Conservation (phyloP, 2,329 filamentous ascomycete genomes). For the Penicillium sp. region DNA sequence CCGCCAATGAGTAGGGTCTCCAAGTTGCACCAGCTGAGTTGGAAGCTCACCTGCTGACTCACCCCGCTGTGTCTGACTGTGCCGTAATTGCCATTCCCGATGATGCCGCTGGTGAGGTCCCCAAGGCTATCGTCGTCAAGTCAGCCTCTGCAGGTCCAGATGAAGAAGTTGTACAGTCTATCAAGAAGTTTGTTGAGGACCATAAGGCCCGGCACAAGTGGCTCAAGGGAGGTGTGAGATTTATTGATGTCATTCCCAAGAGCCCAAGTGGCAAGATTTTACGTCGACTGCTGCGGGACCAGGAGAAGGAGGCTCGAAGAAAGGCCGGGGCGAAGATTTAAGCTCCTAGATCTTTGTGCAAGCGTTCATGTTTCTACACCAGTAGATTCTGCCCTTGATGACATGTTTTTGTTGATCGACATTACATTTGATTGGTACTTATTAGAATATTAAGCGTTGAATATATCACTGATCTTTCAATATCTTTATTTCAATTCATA, state of each 20-base stretch:
- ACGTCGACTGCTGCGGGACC: conserved; percentile 65
- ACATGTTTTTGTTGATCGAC: background rate
- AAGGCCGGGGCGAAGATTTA: conserved; percentile 66
- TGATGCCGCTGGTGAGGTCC: conserved; percentile 59
- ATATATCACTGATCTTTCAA: background rate
- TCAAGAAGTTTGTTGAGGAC: conserved; percentile 58
- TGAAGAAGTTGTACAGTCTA: conserved; percentile 48
- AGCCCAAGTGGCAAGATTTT: conserved; percentile 63
- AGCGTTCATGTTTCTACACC: background rate
- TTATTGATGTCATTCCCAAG: conserved; percentile 59
- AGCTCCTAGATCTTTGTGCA: conserved; percentile 7
- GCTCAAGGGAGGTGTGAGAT: conserved; percentile 60
- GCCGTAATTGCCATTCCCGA: conserved; percentile 74
- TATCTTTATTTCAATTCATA: background rate
- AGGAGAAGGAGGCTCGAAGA: conserved; percentile 67
- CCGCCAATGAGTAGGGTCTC: conserved; percentile 55
- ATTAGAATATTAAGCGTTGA: background rate
- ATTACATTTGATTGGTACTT: background rate
- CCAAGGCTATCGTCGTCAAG: conserved; percentile 64
- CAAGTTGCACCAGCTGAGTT: conserved; percentile 84
- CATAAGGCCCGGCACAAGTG: conserved; percentile 63
- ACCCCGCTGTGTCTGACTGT: conserved; percentile 72
- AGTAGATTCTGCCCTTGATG: background rate
- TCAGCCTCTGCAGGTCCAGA: conserved; percentile 52
- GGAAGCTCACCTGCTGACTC: conserved; percentile 73